Conservation (phyloP, 352 stramenopile species). For the Globisporangium lucens region DNA sequence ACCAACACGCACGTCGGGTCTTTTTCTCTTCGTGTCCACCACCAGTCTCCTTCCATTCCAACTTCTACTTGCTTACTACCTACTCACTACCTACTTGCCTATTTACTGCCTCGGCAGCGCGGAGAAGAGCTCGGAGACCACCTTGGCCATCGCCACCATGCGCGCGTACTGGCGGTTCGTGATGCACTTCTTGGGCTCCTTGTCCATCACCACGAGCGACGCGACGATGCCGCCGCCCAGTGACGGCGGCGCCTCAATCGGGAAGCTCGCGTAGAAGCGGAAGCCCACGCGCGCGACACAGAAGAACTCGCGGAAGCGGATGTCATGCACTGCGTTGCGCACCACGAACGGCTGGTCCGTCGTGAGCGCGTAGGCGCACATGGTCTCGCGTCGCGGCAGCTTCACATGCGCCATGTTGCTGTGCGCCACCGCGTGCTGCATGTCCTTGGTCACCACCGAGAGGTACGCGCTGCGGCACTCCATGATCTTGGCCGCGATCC, state of each 20-base stretch:
- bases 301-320: conserved; percentile 38
- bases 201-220: conserved; percentile 32
- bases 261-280: conserved; percentile 38
- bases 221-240: conserved; percentile 30
- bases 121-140: conserved; percentile 26
- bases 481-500: conserved; percentile 33
- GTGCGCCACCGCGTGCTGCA: conserved; percentile 27
- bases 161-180: conserved; percentile 32
- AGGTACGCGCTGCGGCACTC: conserved; percentile 28
- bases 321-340: conserved; percentile 28
- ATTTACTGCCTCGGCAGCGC: conserved; percentile 11
- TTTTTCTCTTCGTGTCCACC: not conserved
- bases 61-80: not conserved
- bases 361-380: conserved; percentile 34
- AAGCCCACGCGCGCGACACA: conserved; percentile 27
- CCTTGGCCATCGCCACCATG: conserved; percentile 26
- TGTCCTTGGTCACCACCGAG: conserved; percentile 30
- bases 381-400: conserved; percentile 29
- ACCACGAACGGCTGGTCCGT: conserved; percentile 32
- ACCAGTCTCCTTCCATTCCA: not conserved
- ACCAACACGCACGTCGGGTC: not conserved
- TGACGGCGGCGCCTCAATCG: conserved; percentile 23
- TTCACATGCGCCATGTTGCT: conserved; percentile 28
- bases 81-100: not conserved
- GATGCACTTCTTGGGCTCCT: conserved; percentile 27